These are phyloP conservation scores for Raphanus hybrid DNA, from an alignment of 441 rosid genomes.

Conservation along the genomic window DNA sequence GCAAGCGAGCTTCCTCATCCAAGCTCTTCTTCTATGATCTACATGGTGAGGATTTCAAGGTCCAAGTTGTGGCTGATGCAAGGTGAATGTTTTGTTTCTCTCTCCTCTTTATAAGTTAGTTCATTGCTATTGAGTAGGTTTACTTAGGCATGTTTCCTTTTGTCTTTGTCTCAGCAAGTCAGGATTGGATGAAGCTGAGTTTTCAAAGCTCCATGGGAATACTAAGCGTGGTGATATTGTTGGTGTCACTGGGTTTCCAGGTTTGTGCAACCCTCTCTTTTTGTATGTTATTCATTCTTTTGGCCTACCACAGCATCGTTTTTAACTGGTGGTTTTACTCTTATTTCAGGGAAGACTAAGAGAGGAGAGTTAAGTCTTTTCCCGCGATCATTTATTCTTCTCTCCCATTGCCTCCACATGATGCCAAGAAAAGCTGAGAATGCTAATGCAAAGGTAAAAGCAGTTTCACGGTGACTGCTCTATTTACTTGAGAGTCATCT, in stretches of 20 bases:
- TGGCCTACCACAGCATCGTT: neutral
- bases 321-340: neutral
- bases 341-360: slow-evolving; percentile 73
- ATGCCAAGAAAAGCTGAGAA: slow-evolving; percentile 68
- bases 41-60: slow-evolving; percentile 66
- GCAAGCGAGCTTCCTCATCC: slow-evolving; percentile 77
- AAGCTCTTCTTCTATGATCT: slow-evolving; percentile 88
- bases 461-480: neutral
- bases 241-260: slow-evolving; percentile 91
- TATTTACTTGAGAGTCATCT: slow-evolving; percentile 21
- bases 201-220: slow-evolving; percentile 62
- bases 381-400: slow-evolving; percentile 57
- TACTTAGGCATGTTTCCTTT: neutral
- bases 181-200: slow-evolving; percentile 71
- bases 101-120: no score
- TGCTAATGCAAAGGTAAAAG: slow-evolving; percentile 42
- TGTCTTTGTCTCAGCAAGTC: slow-evolving; percentile 63
- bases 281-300: neutral
- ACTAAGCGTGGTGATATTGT: slow-evolving; percentile 93
- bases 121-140: neutral
- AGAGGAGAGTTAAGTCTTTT: slow-evolving; percentile 92
- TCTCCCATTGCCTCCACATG: slow-evolving; percentile 95
- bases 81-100: slow-evolving; percentile 53
- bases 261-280: slow-evolving; percentile 42
- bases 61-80: slow-evolving; percentile 89